These are phyloP conservation scores for Solanum lignicaule DNA, from an alignment of 257 asterid genomes.

Conservation along the genomic window DNA sequence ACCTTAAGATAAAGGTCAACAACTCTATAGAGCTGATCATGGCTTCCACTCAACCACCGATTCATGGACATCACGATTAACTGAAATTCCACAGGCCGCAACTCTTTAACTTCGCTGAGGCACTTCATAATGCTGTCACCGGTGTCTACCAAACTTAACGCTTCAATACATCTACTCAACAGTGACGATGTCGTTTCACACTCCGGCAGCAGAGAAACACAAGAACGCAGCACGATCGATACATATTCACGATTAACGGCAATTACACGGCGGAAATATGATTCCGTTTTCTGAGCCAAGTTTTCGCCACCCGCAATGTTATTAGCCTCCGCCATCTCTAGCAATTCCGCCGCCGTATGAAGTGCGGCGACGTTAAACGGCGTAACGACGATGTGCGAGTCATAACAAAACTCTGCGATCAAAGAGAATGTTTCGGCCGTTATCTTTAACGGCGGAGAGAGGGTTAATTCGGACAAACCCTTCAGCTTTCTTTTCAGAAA, in stretches of 20 bases:
- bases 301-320: slow-evolving; percentile 11
- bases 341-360: slow-evolving; percentile 63
- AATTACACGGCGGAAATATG: slow-evolving; percentile 46
- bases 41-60: slow-evolving; percentile 43
- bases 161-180: slow-evolving; percentile 67
- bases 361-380: slow-evolving; percentile 80
- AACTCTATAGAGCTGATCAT: slow-evolving; percentile 62
- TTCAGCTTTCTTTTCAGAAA: slow-evolving; percentile 43
- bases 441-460: slow-evolving; percentile 75
- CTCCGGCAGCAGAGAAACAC: slow-evolving; percentile 63
- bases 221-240: slow-evolving; percentile 43
- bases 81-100: slow-evolving; percentile 33
- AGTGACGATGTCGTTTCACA: slow-evolving; percentile 52
- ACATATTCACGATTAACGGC: slow-evolving; percentile 43
- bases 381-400: slow-evolving; percentile 39
- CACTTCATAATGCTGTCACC: slow-evolving; percentile 25
- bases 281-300: slow-evolving; percentile 54
- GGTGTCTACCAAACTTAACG: slow-evolving; percentile 40
- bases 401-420: slow-evolving; percentile 63
- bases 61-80: slow-evolving; percentile 41
- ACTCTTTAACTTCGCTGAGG: slow-evolving; percentile 29
- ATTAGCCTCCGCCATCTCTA: slow-evolving; percentile 46
- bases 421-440: slow-evolving; percentile 57
- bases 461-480: slow-evolving; percentile 47
- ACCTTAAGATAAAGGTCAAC: slow-evolving; percentile 68